Base-by-base conservation (phyloP, 805 yeast species). In the Spathaspora passalidarum region DNA sequence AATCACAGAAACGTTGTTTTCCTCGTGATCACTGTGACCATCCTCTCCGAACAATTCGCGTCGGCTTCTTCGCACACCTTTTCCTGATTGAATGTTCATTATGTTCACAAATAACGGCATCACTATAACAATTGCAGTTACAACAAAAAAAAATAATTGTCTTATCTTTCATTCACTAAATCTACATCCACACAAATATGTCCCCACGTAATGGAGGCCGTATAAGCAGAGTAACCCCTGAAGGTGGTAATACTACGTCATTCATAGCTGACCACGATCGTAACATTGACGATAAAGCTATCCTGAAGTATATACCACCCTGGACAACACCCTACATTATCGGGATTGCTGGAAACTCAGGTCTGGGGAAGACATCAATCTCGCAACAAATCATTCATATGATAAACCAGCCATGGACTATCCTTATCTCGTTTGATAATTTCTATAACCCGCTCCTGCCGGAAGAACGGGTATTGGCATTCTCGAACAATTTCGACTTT, bases 281-380 rank as follows among this genome's bases (percentile, higher is more conserved):
- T n/a, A n/a, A 22, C 8, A 14, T n/a, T 20, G 20, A 21, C 21
- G 26, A 22, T 5, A 36, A 29, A 7, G 13, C 34, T n/a, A 29
- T 29, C 14, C 34, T 29, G 34, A 29, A 29, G 11, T 67, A 67
- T 48, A 65, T 68, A 43, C 79, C 69, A 19, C 75, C 71, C 37
- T 73, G 61, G 80, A 65, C 60, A 49, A 72, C 53, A 66, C 72
- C 69, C 11, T 73, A 68, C 21, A 76, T 66, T 7, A 79, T 73
- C 34, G 84, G 85, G 0, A 62, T 59, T 7, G 72, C 68, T 2
- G 83, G 82, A 3, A 66, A 71, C 43, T 67, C 72, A 13, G 77
- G 98, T 1, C 88, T 96, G 0, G 99, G 99, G 1, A 92, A 92
- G 61, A 92, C 98, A 0, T 85, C 96, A 29, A 88, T 94, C 16